These are phyloP conservation scores for Fraxinus latifolia DNA, from an alignment of 305 asterid genomes.

Conservation along the genomic window DNA sequence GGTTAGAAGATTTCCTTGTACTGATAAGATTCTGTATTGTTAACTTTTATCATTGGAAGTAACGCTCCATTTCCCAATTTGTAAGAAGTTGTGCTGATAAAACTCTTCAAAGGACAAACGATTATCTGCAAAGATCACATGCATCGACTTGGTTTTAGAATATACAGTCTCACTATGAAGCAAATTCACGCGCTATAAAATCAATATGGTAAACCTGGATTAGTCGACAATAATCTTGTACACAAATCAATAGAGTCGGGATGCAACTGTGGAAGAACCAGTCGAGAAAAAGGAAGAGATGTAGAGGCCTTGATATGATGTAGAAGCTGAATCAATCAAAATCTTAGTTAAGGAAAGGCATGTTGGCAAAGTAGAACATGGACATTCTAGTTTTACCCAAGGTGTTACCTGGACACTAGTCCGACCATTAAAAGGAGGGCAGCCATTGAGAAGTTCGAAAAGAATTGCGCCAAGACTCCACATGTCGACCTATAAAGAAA, in stretches of 20 bases:
- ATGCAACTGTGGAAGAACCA: constrained; percentile 34
- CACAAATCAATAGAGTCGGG: constrained; percentile 43
- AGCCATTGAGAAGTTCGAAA: constrained; percentile 57
- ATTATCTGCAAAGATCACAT: constrained; percentile 34
- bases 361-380: background rate
- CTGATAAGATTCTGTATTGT: background rate
- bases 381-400: background rate
- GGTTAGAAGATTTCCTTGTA: background rate
- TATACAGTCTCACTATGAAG: background rate
- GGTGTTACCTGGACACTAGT: constrained; percentile 40
- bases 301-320: constrained; percentile 41
- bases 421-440: constrained; percentile 51
- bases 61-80: constrained; percentile 1
- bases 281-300: constrained; percentile 38
- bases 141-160: background rate
- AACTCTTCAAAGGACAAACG: constrained; percentile 50
- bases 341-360: background rate
- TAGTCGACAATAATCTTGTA: constrained; percentile 40
- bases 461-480: constrained; percentile 56
- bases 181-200: background rate
- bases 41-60: background rate
- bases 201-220: constrained; percentile 38
- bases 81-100: constrained; percentile 35
- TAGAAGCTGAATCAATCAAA: constrained; percentile 35
- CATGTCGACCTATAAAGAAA: constrained; percentile 46